Conservation (phyloP, 164 flowering plant species). For the Vitis cinerea region DNA sequence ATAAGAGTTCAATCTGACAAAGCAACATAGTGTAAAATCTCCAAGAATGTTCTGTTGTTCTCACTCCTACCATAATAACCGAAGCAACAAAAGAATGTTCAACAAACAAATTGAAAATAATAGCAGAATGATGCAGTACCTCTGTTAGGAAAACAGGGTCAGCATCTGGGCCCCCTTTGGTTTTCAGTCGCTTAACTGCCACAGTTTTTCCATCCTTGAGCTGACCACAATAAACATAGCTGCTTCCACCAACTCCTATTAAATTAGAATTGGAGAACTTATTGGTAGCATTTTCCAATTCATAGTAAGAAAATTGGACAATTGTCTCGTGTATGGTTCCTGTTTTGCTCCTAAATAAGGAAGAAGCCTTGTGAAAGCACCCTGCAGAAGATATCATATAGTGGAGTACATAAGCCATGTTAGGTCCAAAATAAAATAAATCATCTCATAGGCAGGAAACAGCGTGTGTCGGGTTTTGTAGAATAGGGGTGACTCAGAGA, state of each 20-base stretch:
- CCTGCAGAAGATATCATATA: constrained; percentile 42
- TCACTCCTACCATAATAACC: background rate
- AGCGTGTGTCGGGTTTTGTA: too few relatives aligned
- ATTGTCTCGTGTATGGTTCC: constrained; percentile 53
- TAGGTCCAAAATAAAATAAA: background rate
- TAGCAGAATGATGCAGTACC: constrained; percentile 35
- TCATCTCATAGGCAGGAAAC: background rate
- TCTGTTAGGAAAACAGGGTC: constrained; percentile 66
- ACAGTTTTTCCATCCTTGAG: constrained; percentile 76
- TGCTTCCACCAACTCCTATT: constrained; percentile 89
- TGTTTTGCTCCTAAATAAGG: constrained; percentile 41
- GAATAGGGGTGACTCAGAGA: background rate
- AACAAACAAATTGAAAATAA: constrained; percentile 1
- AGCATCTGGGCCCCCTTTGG: constrained; percentile 62
- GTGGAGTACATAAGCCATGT: background rate
- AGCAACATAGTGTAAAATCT: constrained; percentile 6
- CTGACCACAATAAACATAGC: constrained; percentile 79
- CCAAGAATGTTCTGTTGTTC: background rate
- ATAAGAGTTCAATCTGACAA: constrained; percentile 75
- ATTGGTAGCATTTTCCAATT: constrained; percentile 77
- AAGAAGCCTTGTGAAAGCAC: constrained; percentile 51
- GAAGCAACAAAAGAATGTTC: background rate
- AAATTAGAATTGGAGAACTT: constrained; percentile 69
- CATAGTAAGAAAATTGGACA: constrained; percentile 62
- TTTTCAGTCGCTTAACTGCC: constrained; percentile 77